Percentiles rank a stretch among this genome's conserved stretches.
Conservation (phyloP, 306 rosid species). For the Carpinus viminea region DNA sequence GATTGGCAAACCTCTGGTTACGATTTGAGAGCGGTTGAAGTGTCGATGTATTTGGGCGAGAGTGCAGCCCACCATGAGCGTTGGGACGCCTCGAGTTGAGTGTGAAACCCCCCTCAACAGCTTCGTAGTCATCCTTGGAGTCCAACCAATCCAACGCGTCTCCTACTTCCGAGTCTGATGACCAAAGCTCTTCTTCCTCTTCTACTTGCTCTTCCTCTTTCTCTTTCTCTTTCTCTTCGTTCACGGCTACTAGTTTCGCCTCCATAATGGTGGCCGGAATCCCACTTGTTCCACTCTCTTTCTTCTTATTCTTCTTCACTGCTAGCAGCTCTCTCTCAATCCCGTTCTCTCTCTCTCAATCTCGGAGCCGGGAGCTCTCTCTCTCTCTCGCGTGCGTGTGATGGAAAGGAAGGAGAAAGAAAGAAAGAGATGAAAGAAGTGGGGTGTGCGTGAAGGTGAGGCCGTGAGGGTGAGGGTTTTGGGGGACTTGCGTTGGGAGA, state of each 20-base stretch:
- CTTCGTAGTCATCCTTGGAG: slow-evolving; percentile 47
- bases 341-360: too few relatives aligned
- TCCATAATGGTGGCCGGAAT: neutral
- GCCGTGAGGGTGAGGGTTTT: too few relatives aligned
- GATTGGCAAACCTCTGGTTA: slow-evolving; percentile 73
- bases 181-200: slow-evolving; percentile 46
- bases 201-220: slow-evolving; percentile 21
- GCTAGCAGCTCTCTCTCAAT: too few relatives aligned
- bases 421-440: too few relatives aligned
- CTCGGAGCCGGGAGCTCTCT: too few relatives aligned
- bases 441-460: too few relatives aligned
- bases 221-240: slow-evolving; percentile 20
- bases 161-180: slow-evolving; percentile 74
- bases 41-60: slow-evolving; percentile 57
- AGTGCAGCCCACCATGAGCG: slow-evolving; percentile 82
- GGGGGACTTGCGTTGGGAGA: too few relatives aligned
- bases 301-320: too few relatives aligned
- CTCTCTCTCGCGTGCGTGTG: too few relatives aligned
- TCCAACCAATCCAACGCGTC: slow-evolving; percentile 81
- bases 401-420: too few relatives aligned
- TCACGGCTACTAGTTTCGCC: neutral
- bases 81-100: slow-evolving; percentile 79
- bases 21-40: slow-evolving; percentile 81
- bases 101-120: slow-evolving; percentile 41
- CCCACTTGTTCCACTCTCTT: too few relatives aligned